Percentiles rank a stretch among this genome's conserved stretches.
Conservation (phyloP, 805 yeast species). For the Kodamaea kakaduensis region DNA sequence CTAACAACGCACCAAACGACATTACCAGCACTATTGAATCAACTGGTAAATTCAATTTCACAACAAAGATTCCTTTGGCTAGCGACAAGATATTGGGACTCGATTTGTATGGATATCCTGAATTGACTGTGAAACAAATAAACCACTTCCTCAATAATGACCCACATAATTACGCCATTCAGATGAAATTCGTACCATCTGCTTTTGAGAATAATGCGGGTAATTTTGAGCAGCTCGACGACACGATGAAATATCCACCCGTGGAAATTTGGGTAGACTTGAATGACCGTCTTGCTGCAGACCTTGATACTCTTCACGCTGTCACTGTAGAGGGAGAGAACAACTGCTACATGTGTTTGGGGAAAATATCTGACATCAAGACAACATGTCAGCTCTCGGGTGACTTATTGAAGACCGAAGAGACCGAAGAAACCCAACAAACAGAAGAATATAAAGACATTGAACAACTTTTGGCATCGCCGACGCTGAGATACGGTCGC, state of each 20-base stretch:
- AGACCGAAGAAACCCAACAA: slow-evolving; percentile 10
- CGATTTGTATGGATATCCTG: slow-evolving; percentile 20
- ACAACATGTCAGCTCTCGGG: slow-evolving; percentile 39
- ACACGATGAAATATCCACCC: slow-evolving; percentile 43
- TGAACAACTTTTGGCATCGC: slow-evolving; percentile 17
- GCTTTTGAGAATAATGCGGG: slow-evolving; percentile 25
- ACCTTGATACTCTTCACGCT: slow-evolving; percentile 36
- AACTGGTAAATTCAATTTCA: slow-evolving; percentile 22
- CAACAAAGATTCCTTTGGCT: slow-evolving; percentile 29
- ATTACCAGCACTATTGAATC: not conserved
- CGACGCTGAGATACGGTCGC: slow-evolving; percentile 24
- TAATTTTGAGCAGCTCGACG: slow-evolving; percentile 5
- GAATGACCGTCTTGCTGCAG: slow-evolving; percentile 32
- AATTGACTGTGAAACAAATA: slow-evolving; percentile 17
- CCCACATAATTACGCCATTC: slow-evolving; percentile 29
- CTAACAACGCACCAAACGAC: slow-evolving; percentile 9
- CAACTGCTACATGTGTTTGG: slow-evolving; percentile 39
- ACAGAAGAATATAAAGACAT: slow-evolving; percentile 4
- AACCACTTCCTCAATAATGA: slow-evolving; percentile 20
- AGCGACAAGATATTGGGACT: slow-evolving; percentile 30
- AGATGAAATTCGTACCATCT: slow-evolving; percentile 45
- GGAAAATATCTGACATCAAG: slow-evolving; percentile 44
- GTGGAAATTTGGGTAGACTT: slow-evolving; percentile 54
- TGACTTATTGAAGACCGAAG: slow-evolving; percentile 18
- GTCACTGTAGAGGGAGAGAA: slow-evolving; percentile 46